These are phyloP conservation scores for Colletotrichum sp. DNA, from an alignment of 2,329 filamentous ascomycete genomes.

Conservation along the genomic window DNA sequence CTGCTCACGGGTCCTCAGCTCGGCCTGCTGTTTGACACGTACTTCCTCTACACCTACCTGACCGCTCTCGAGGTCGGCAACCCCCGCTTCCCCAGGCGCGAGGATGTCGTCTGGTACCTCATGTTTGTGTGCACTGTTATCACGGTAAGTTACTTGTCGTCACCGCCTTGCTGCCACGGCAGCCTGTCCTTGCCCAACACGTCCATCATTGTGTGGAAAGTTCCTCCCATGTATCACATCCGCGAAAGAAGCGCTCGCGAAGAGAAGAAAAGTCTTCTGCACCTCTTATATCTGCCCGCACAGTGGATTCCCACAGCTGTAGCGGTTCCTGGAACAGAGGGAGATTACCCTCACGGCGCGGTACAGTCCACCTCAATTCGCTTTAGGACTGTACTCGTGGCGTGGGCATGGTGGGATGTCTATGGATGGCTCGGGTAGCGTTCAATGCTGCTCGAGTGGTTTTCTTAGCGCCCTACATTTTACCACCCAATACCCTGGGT, in stretches of 20 bases:
- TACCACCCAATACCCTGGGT: conserved; percentile 23
- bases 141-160: conserved; percentile 68
- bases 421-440: conserved; percentile 71
- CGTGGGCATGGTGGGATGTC: conserved; percentile 79
- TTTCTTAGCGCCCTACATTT: conserved; percentile 68
- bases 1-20: conserved; percentile 43
- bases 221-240: neutral
- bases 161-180: conserved; percentile 8
- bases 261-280: neutral
- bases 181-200: neutral
- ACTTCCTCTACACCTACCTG: conserved; percentile 78
- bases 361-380: conserved; percentile 66
- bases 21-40: conserved; percentile 73
- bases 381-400: conserved; percentile 66
- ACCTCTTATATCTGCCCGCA: conserved; percentile 79
- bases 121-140: conserved; percentile 75
- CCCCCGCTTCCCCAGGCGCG: conserved; percentile 74
- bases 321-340: conserved; percentile 86
- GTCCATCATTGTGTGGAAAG: neutral
- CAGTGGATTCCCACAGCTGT: conserved; percentile 74
- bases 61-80: conserved; percentile 75
- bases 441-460: conserved; percentile 63
- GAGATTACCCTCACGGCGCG: conserved; percentile 75
- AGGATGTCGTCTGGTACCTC: conserved; percentile 82
- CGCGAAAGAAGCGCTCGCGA: neutral